Percentiles rank a stretch among this genome's conserved stretches.
These are phyloP conservation scores for Biancaea sappan DNA, from an alignment of 306 rosid species.

Conservation along the genomic window DNA sequence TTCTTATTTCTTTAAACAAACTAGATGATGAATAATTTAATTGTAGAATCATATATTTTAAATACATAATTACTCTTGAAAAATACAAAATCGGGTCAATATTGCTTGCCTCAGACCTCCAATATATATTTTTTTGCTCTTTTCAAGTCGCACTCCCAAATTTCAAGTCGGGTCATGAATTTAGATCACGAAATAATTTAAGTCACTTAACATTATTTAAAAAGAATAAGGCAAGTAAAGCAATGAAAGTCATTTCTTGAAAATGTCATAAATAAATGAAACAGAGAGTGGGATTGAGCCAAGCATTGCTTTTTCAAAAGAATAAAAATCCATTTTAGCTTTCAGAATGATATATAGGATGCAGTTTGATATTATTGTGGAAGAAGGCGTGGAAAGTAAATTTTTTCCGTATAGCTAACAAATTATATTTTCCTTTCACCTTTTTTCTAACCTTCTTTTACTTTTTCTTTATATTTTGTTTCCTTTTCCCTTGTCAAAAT, in stretches of 20 bases:
- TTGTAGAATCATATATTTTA: too few species aligned
- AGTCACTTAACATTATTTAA: too few species aligned
- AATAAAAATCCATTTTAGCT: not conserved
- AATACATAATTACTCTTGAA: too few species aligned
- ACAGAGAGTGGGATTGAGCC: not conserved
- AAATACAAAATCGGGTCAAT: too few species aligned
- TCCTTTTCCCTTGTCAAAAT: not conserved
- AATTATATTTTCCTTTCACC: not conserved
- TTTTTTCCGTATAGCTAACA: slow-evolving; percentile 5
- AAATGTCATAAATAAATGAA: not conserved
- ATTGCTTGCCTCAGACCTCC: too few species aligned
- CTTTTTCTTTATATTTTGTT: not conserved
- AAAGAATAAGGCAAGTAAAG: not conserved
- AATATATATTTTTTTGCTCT: too few species aligned
- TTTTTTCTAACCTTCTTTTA: not conserved
- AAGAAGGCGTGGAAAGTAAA: not conserved
- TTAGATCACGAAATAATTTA: too few species aligned
- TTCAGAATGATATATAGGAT: not conserved
- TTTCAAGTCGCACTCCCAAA: too few species aligned
- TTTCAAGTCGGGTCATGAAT: too few species aligned
- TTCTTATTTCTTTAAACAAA: too few species aligned
- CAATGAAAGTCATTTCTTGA: not conserved
- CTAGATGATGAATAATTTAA: too few species aligned
- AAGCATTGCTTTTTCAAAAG: not conserved
- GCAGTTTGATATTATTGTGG: slow-evolving; percentile 18